phyloP scores from a whole-genome alignment of 2,329 filamentous ascomycete species.

The Calonectria montana region DNA sequence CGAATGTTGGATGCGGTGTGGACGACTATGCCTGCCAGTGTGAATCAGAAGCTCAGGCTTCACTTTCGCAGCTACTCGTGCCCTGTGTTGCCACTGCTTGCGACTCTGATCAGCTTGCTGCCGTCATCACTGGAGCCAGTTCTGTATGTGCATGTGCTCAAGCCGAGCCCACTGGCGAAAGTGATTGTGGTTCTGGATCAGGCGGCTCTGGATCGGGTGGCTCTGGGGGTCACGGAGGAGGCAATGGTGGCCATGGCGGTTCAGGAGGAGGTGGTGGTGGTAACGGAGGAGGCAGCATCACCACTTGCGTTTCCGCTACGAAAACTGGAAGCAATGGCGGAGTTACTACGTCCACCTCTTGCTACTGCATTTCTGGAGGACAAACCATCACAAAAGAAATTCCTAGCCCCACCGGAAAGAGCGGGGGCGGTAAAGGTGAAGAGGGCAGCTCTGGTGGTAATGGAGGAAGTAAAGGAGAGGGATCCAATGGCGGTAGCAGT shows the following conservation, averaged over 20 bases:
- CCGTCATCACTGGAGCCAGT: slow-evolving; percentile 43
- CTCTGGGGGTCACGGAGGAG: neutral
- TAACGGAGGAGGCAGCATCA: neutral
- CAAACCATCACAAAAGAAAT: slow-evolving; percentile 11
- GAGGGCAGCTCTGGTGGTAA: neutral
- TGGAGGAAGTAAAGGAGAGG: slow-evolving; percentile 10
- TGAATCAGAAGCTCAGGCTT: slow-evolving; percentile 34
- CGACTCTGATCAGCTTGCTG: slow-evolving; percentile 35
- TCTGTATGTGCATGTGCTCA: slow-evolving; percentile 36
- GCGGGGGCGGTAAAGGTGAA: neutral
- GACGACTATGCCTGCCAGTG: slow-evolving; percentile 46
- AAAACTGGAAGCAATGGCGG: slow-evolving; percentile 6
- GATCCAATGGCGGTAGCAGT: neutral
- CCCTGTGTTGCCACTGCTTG: slow-evolving; percentile 46
- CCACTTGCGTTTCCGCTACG: slow-evolving; percentile 20
- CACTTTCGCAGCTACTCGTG: slow-evolving; percentile 40
- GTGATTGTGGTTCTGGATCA: neutral
- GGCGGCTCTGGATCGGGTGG: slow-evolving; percentile 11
- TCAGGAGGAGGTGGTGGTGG: neutral
- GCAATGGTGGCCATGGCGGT: neutral
- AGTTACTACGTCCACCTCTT: slow-evolving; percentile 10
- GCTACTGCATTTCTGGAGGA: slow-evolving; percentile 6
- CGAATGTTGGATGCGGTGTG: slow-evolving; percentile 40
- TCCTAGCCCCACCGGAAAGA: neutral
- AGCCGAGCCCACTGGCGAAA: slow-evolving; percentile 9